Percentiles rank a stretch among this genome's conserved stretches.
Evolutionary conservation across 1,284 basidiomycete species (phyloP).

Genomic region (Meripilus lineatus): DNA sequence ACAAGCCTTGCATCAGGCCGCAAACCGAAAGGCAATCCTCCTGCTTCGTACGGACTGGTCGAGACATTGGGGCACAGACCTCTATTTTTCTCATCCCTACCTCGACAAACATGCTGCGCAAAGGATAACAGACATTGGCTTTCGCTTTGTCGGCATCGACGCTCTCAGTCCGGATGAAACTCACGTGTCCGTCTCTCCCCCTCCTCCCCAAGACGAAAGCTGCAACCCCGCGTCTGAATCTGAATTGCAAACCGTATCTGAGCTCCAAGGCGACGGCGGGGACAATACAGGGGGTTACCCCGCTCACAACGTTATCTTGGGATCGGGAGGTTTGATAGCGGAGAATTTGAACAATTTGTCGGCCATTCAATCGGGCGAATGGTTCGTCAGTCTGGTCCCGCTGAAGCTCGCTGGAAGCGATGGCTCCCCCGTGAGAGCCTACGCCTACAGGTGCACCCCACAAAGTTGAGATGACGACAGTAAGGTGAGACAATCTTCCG

Average conservation of each 20-base stretch:
- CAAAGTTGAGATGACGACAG: too few relatives aligned
- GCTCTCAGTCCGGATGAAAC: slow-evolving; percentile 59
- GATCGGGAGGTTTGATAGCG: slow-evolving; percentile 48
- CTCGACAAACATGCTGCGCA: slow-evolving; percentile 43
- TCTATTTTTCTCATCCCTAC: slow-evolving; percentile 56
- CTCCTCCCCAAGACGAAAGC: slow-evolving; percentile 18
- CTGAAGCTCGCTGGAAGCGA: slow-evolving; percentile 47
- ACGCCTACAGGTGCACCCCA: background rate
- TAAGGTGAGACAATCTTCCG: too few relatives aligned
- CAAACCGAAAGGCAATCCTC: slow-evolving; percentile 24
- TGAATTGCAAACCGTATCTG: too few relatives aligned
- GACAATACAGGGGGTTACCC: too few relatives aligned
- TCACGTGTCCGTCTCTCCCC: background rate
- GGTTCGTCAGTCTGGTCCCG: slow-evolving; percentile 47
- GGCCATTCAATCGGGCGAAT: slow-evolving; percentile 26
- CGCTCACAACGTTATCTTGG: slow-evolving; percentile 49
- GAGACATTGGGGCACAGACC: slow-evolving; percentile 37
- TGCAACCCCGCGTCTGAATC: too few relatives aligned
- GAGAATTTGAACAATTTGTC: slow-evolving; percentile 53
- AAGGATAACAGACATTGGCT: slow-evolving; percentile 39
- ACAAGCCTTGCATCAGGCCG: slow-evolving; percentile 24
- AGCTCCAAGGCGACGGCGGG: background rate
- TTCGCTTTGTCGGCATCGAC: slow-evolving; percentile 51
- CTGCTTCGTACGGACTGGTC: slow-evolving; percentile 61
- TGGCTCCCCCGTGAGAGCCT: slow-evolving; percentile 50